Evolutionary conservation across 2,329 filamentous ascomycete species (phyloP).

Genomic region (Amesomyces nigricolor): DNA sequence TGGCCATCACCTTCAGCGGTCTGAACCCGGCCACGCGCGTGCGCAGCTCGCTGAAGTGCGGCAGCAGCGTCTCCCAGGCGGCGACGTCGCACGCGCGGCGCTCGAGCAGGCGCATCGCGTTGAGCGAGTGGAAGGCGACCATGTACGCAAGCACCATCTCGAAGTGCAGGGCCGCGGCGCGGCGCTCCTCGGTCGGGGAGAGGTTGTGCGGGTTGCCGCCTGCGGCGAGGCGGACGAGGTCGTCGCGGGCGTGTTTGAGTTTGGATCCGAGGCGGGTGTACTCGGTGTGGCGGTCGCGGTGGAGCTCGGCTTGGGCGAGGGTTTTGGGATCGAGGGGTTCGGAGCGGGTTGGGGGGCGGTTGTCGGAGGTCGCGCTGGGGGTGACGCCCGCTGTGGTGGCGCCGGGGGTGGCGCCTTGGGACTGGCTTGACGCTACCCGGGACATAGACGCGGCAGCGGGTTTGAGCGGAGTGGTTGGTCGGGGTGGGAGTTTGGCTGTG

Average conservation of each 20-base stretch:
- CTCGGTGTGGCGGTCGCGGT: conserved; percentile 34
- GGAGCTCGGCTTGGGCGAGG: conserved; percentile 26
- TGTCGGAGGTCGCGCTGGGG: conserved; percentile 34
- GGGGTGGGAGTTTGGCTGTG: conserved; percentile 31
- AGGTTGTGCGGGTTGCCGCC: conserved; percentile 24
- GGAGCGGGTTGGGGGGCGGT: conserved; percentile 36
- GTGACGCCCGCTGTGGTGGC: conserved; percentile 37
- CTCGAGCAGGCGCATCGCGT: conserved; percentile 40
- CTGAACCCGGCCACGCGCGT: conserved; percentile 34
- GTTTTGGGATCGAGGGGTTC: conserved; percentile 28
- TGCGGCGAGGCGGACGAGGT: conserved; percentile 31
- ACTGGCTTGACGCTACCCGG: conserved; percentile 49
- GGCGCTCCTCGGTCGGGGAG: conserved; percentile 34
- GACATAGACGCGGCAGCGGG: conserved; percentile 45
- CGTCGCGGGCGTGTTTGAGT: conserved; percentile 52
- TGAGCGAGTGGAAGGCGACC: conserved; percentile 46
- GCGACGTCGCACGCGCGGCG: conserved; percentile 38
- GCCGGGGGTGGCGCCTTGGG: conserved; percentile 47
- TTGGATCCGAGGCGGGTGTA: conserved; percentile 42
- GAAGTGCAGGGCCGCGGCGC: conserved; percentile 40
- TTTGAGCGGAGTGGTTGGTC: conserved; percentile 48
- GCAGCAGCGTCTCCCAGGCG: conserved; percentile 42
- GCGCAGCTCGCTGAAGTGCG: conserved; percentile 39
- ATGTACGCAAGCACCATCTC: conserved; percentile 51
- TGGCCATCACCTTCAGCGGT: conserved; percentile 36